Base-by-base conservation (phyloP, 1,284 basidiomycete genomes). In the Ceratorhiza oryzae-sativae region DNA sequence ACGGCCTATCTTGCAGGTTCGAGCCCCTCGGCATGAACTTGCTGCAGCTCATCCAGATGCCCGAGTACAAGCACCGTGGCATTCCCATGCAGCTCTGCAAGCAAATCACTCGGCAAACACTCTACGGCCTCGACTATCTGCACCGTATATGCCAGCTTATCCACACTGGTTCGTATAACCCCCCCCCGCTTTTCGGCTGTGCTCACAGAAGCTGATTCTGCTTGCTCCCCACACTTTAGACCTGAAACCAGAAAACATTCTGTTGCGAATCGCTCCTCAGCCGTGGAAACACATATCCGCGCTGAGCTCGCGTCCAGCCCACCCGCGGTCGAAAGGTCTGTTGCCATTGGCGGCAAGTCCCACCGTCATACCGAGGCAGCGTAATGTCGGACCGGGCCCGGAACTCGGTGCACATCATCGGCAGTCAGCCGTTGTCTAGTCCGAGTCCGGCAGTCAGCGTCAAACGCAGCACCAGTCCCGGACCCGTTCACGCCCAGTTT, bases 11-110 rank as follows among this genome's bases (percentile, higher is more conserved):
- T 86, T 98, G 98, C 96, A 97, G 98, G n/a, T 98, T 98, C 79
- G 97, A 99, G 81, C 97, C 99, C 41, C 87, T 99, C 5, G 97
- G 97, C 68, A 97, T 99, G 83, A 98, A 97, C 79, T 84, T 99
- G n/a, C 87, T 99, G 0, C 95, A 96, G 2, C 87, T 99, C 76
- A 97, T 98, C 86, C 97, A 97, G 82, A 88, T 96, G 42, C 65
- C 65, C 39, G 65, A 70, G 32, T 25, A 70, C 65, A 70, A 58
- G 41, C 67, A 74, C 42, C 71, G 61, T n/a, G 97, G 97, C 74
- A 95, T 99, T 0, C 96, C 97, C 3, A 92, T 95, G 83, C 89
- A 86, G 73, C 86, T 98, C 76, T 95, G 98, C 76, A 93, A 92
- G 79, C 96, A 98, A 81, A 98, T 99, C 77, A 93, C 95, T 39